A percentile compares a stretch with the other conserved stretches of the same genome.
These are phyloP conservation scores for Abelmoschus esculentus DNA, from an alignment of 345 rosid species.

Conservation along the genomic window DNA sequence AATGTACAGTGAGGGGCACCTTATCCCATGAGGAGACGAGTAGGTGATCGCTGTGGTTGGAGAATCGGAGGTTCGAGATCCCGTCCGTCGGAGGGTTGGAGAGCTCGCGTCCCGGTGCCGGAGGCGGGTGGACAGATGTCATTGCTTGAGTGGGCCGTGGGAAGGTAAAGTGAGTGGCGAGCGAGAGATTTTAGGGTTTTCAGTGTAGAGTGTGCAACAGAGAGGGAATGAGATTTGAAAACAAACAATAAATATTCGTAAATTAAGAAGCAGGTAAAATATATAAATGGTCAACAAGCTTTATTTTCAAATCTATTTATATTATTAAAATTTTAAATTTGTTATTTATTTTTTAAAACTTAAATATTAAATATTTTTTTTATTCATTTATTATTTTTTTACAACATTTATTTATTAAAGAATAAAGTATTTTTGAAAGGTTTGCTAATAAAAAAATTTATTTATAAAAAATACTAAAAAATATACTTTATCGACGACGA, in stretches of 20 bases:
- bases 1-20: conserved; percentile 28
- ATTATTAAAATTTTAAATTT: no score
- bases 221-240: conserved; percentile 19
- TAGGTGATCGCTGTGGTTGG: conserved; percentile 86
- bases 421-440: no score
- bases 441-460: no score
- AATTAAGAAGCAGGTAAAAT: no score
- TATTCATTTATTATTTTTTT: no score
- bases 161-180: not conserved
- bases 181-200: conserved; percentile 12
- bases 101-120: conserved; percentile 70
- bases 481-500: no score
- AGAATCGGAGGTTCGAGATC: conserved; percentile 90
- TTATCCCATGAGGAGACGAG: conserved; percentile 99
- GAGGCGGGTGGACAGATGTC: conserved; percentile 48
- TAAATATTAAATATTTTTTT: no score
- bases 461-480: no score
- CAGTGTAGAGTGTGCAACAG: conserved; percentile 5
- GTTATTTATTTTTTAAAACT: no score
- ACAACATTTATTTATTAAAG: no score
- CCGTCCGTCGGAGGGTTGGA: conserved; percentile 81
- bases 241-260: not conserved
- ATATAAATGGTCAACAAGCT: no score
- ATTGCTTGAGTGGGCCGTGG: conserved; percentile 17
- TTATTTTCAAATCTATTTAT: no score